phyloP scores from a whole-genome alignment of 768 basidiomycete species.

The Crepidotus variabilis region DNA sequence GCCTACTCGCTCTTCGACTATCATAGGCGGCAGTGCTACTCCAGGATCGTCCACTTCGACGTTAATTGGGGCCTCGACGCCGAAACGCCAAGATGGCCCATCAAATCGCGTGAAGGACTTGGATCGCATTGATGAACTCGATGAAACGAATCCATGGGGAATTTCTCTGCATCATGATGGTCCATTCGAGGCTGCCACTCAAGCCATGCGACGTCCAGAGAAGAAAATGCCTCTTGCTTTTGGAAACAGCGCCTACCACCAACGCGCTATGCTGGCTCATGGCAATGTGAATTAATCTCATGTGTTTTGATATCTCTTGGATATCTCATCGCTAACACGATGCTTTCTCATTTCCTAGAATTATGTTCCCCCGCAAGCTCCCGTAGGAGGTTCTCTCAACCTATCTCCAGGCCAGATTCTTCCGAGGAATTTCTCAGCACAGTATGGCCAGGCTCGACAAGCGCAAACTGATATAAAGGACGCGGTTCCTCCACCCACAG shows the following conservation, averaged over 20 bases:
- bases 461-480: constrained; percentile 9
- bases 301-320: no score
- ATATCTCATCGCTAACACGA: not conserved
- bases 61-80: not conserved
- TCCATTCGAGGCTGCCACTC: constrained; percentile 62
- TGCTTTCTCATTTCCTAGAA: constrained; percentile 15
- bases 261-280: constrained; percentile 17
- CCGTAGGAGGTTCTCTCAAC: constrained; percentile 38
- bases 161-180: constrained; percentile 61
- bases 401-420: constrained; percentile 55
- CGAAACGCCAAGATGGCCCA: constrained; percentile 1
- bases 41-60: not conserved
- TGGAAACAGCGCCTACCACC: constrained; percentile 17
- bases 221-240: constrained; percentile 20
- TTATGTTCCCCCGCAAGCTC: constrained; percentile 29
- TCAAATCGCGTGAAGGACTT: constrained; percentile 30
- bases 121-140: constrained; percentile 75
- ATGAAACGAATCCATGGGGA: constrained; percentile 72
- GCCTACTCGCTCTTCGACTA: not conserved
- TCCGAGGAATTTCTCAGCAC: constrained; percentile 31
- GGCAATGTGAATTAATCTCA: constrained; percentile 16
- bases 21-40: not conserved
- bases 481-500: constrained; percentile 1
- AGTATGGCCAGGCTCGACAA: constrained; percentile 7
- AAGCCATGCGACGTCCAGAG: constrained; percentile 17